Percentiles rank a stretch among this genome's conserved stretches.
phyloP scores from a whole-genome alignment of 2,329 filamentous ascomycete species.

The Verticillium isaacii region DNA sequence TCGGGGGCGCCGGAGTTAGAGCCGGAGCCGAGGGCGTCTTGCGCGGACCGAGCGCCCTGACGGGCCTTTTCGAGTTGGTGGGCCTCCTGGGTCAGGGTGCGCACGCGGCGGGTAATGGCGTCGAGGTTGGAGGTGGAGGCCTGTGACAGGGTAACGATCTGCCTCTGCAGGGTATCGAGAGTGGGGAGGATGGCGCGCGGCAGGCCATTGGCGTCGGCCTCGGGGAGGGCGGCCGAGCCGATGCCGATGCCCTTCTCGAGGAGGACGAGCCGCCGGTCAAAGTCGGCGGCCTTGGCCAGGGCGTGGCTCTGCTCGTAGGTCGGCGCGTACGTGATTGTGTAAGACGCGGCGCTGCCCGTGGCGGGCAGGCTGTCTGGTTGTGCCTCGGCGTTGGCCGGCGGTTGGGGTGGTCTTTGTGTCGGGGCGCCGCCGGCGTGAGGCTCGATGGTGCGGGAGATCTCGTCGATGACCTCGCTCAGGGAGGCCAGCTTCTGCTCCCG shows the following conservation, averaged over 20 bases:
- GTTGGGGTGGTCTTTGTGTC: slow-evolving; percentile 14
- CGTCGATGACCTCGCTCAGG: slow-evolving; percentile 68
- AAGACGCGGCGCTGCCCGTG: slow-evolving; percentile 19
- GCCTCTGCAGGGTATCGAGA: slow-evolving; percentile 73
- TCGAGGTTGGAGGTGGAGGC: slow-evolving; percentile 71
- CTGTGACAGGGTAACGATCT: slow-evolving; percentile 70
- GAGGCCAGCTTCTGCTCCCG: slow-evolving; percentile 57
- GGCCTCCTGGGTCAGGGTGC: slow-evolving; percentile 66
- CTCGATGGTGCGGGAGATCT: slow-evolving; percentile 41
- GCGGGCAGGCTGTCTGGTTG: not conserved
- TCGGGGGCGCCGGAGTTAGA: slow-evolving; percentile 29
- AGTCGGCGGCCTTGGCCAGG: slow-evolving; percentile 77
- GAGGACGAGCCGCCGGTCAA: slow-evolving; percentile 73
- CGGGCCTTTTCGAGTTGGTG: slow-evolving; percentile 65
- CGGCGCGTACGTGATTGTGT: slow-evolving; percentile 61
- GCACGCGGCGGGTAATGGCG: slow-evolving; percentile 63
- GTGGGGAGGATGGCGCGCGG: slow-evolving; percentile 74
- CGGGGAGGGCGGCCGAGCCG: slow-evolving; percentile 62
- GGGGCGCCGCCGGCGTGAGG: not conserved
- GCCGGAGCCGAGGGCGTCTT: slow-evolving; percentile 51
- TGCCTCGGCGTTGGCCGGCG: slow-evolving; percentile 13
- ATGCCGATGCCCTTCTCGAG: slow-evolving; percentile 81
- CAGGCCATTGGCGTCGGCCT: slow-evolving; percentile 50
- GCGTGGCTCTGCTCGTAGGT: slow-evolving; percentile 64
- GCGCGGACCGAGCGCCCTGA: slow-evolving; percentile 55